Percentiles rank a stretch among this genome's conserved stretches.
Conservation (phyloP, 345 rosid species). For the Brassica cretica region DNA sequence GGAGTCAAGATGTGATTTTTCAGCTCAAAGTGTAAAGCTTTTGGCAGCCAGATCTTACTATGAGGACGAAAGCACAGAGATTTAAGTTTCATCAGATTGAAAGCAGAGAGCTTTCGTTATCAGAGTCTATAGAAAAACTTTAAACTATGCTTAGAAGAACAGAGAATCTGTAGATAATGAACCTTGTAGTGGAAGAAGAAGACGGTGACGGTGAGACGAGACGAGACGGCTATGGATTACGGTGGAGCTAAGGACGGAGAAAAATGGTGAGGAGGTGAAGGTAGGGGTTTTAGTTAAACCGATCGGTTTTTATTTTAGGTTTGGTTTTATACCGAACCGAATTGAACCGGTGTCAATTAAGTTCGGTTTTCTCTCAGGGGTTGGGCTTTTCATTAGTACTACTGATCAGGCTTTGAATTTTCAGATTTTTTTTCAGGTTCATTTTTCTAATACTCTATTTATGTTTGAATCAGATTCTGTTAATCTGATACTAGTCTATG, state of each 20-base stretch:
- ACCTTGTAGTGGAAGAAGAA: slow-evolving; percentile 26
- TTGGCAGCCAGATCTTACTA: not conserved
- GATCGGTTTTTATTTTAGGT: not conserved
- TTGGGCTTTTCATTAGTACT: too few species aligned
- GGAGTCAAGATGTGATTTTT: not conserved
- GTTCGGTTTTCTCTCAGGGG: not conserved
- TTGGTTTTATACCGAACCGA: not conserved
- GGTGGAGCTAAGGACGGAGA: slow-evolving; percentile 6
- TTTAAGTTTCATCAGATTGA: not conserved
- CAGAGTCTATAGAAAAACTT: not conserved
- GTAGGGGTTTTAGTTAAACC: slow-evolving; percentile 23
- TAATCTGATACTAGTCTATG: too few species aligned
- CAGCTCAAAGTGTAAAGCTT: not conserved
- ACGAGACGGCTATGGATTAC: not conserved
- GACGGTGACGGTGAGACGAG: slow-evolving; percentile 19
- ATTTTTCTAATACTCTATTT: too few species aligned
- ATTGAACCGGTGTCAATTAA: not conserved
- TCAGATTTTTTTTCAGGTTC: too few species aligned
- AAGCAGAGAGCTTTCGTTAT: slow-evolving; percentile 3
- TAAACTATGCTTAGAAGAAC: not conserved
- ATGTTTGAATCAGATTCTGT: too few species aligned
- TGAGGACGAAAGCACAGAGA: not conserved
- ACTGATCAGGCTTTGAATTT: too few species aligned
- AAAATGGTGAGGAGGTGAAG: not conserved
- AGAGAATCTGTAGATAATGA: not conserved